Conservation (phyloP, 352 stramenopile genomes). For the Pythium oligandrum region DNA sequence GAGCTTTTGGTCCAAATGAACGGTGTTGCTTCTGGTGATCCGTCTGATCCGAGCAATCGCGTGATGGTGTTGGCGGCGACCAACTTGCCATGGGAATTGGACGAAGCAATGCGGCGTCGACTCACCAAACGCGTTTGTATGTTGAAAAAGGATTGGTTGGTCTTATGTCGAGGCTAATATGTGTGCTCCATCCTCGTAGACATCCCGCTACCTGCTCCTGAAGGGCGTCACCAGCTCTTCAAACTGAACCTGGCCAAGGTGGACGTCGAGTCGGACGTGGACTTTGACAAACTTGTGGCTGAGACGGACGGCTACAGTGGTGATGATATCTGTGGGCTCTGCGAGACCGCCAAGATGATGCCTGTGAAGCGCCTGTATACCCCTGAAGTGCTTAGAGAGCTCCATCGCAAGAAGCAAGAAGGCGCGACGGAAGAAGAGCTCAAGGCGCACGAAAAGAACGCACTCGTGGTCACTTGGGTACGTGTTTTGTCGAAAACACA, state of each 20-base stretch:
- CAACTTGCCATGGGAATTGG: constrained; percentile 92
- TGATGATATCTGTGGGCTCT: constrained; percentile 41
- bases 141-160: background rate
- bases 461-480: constrained; percentile 47
- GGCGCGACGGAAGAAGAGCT: constrained; percentile 47
- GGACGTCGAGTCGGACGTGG: constrained; percentile 73
- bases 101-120: constrained; percentile 85
- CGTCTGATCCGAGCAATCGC: constrained; percentile 29
- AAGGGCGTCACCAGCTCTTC: constrained; percentile 66
- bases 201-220: constrained; percentile 27
- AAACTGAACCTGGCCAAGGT: constrained; percentile 73
- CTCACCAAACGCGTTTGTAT: constrained; percentile 90
- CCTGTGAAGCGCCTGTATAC: constrained; percentile 40
- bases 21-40: constrained; percentile 64
- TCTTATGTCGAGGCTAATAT: constrained; percentile 12
- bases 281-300: constrained; percentile 60
- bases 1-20: constrained; percentile 98
- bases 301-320: constrained; percentile 57
- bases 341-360: constrained; percentile 48
- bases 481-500: background rate
- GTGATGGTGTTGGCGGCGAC: constrained; percentile 91
- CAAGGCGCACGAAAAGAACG: constrained; percentile 51
- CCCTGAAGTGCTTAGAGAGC: constrained; percentile 37
- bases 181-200: constrained; percentile 14
- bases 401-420: constrained; percentile 52